Evolutionary conservation across 768 basidiomycete species (phyloP), one percentile per base, ranked within the genome.

Genomic region (Rickenella mellea): DNA sequence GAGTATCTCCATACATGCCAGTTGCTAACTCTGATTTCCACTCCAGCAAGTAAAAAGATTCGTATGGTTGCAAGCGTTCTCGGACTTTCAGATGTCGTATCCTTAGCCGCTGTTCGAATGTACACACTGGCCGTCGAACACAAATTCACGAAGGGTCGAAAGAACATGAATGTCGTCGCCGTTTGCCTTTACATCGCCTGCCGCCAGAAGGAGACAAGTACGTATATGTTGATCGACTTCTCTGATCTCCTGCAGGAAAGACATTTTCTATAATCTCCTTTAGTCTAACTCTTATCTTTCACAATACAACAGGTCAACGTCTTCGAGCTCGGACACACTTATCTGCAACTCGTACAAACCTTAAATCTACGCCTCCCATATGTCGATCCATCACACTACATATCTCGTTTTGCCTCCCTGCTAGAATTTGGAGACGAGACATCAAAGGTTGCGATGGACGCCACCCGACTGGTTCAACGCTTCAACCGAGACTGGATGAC

Each of bases 401-500:
- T 97, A 51, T 83, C 87, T 20, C 86, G 96, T 27, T 99, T 98
- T 53, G 83, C 93, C 12, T 81, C 90, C 10, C 73, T 96, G 7
- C 83, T 99, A 37, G 93, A 96, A 59, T 97, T 99, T 51, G 93
- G 93, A 3, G 91, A 93, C 36, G 91, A 94, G 57, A 92, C 89
- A 2, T 78, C 86, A 52, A 80, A 76, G 45, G 91, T 99, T 5
- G 91, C 94, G 1, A 78, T 83, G 4, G 96, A 99, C 55, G 96
- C 96, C 6, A 79, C 87, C 3, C 84, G 92, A 6, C 83, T 98
- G 35, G 91, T 98, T 26, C 81, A 86, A 46, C 78, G 96, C 25
- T 97, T 98, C 63, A 83, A 90, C 55, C 74, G 89, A 20, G 96
- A 98, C 61, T 99, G 96, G 96, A 93, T 99, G 76, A 83, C 88